Evolutionary conservation across 2,329 filamentous ascomycete genomes (phyloP).

Genomic region (Aspergillus spinulosporus): DNA sequence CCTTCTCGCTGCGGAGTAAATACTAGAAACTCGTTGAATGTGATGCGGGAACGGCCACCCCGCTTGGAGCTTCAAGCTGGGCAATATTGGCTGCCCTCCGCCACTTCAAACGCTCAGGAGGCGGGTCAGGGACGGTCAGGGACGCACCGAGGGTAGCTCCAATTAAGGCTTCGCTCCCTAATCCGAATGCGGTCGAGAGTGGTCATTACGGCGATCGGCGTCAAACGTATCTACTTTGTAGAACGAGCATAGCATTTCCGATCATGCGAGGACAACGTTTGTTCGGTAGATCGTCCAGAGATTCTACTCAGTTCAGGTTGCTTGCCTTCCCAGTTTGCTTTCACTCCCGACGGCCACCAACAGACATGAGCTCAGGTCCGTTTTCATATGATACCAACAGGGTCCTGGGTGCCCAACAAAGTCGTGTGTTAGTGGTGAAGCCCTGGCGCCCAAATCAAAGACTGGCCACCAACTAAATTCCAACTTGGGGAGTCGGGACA

Average conservation of each 20-base stretch:
- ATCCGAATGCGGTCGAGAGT: neutral
- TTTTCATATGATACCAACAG: neutral
- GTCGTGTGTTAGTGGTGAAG: neutral
- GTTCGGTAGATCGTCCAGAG: neutral
- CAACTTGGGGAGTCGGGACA: neutral
- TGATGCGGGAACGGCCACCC: neutral
- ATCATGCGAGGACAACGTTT: neutral
- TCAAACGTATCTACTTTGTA: neutral
- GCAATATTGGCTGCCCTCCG: neutral
- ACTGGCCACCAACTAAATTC: neutral
- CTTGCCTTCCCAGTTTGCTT: slow-evolving; percentile 6
- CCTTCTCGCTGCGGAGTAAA: too few species aligned
- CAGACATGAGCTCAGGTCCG: slow-evolving; percentile 11
- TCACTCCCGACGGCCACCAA: slow-evolving; percentile 11
- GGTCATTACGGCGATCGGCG: neutral
- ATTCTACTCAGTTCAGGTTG: neutral
- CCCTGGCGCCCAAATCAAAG: neutral
- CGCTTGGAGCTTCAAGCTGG: neutral
- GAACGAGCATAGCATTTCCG: neutral
- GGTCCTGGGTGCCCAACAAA: neutral
- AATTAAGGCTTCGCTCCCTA: neutral
- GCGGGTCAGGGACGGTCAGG: neutral
- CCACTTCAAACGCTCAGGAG: neutral
- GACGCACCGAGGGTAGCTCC: neutral
- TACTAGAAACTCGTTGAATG: neutral